Evolutionary conservation across 257 asterid species (phyloP), one percentile per base, ranked within the genome.

Genomic region (Forsythia viridissima): DNA sequence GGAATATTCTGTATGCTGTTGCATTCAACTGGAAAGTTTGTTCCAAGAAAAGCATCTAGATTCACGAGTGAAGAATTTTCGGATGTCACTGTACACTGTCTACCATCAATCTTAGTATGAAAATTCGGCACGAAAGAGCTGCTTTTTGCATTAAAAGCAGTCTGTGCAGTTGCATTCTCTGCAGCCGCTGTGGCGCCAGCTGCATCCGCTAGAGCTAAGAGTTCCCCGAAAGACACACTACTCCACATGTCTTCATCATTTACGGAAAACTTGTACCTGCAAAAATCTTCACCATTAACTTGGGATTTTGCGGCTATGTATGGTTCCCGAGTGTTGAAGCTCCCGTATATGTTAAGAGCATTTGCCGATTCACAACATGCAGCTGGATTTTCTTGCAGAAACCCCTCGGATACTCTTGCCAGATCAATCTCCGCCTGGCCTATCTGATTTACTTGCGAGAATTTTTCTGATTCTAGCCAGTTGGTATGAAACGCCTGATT

Each of bases 121-220:
- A 78, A 76, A 80, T 18, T 39, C 6, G 82, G 65, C 9, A 70
- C 15, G 12, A 66, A 67, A 72, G 79, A n/a, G 70, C 82, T 77
- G 76, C 76, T 77, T 12, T 78, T 71, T 15, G 77, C 86, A 68
- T 72, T 69, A 21, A 82, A 77, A 61, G 55, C 70, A 52, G 66
- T 43, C 10, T n/a, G 73, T 9, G 65, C 4, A 77, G 52, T 78
- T 8, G 57, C 63, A 52, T 52, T 30, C 34, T 30, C 34, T 1
- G 34, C 1, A 30, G 34, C 34, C 34, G 2, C 34, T 30, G 34
- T 52, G 63, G 21, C 20, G 57, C 88, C 85, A 66, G 70, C 83
- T 16, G 85, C 85, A 73, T 86, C 76, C 30, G 86, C 92, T 15
- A 84, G 72, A 40, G 85, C 88, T 84, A 87, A 79, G 81, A 90